Evolutionary conservation across 495 filamentous ascomycete species (phyloP).

Genomic region (Daldinia caldariorum): DNA sequence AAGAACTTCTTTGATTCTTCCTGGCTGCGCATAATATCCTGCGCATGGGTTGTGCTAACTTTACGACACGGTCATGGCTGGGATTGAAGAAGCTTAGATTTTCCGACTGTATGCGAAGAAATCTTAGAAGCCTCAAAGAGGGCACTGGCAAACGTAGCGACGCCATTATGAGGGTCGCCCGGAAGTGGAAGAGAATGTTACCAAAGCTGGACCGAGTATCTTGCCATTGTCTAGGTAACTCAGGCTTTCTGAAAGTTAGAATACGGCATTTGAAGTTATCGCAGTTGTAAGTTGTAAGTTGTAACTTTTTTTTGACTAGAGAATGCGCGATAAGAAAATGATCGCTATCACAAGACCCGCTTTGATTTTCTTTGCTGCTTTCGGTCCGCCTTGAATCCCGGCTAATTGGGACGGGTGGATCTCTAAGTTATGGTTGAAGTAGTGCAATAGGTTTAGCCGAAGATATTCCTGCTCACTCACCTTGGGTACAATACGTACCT

Average conservation of each 20-base stretch:
- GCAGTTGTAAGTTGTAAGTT: too few species aligned
- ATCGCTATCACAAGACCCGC: conserved; percentile 31
- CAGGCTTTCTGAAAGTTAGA: background rate
- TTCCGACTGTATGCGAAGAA: conserved; percentile 69
- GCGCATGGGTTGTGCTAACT: conserved; percentile 31
- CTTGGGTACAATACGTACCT: background rate
- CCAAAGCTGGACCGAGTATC: conserved; percentile 27
- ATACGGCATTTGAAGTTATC: conserved; percentile 2
- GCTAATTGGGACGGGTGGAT: conserved; percentile 19
- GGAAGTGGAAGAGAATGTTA: conserved; percentile 1
- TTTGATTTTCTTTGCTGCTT: background rate
- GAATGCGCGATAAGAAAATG: conserved; percentile 15
- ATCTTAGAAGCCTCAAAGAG: conserved; percentile 68
- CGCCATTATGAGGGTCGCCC: conserved; percentile 36
- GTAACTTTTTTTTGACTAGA: background rate
- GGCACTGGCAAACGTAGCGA: conserved; percentile 57
- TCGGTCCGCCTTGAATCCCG: conserved; percentile 26
- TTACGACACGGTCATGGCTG: conserved; percentile 50
- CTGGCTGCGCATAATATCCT: conserved; percentile 41
- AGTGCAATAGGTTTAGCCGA: conserved; percentile 9
- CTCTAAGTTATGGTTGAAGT: too few species aligned
- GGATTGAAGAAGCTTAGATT: conserved; percentile 60
- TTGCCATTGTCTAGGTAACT: conserved; percentile 26
- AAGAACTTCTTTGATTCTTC: conserved; percentile 30
- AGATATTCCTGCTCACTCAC: background rate